Evolutionary conservation across 2,329 filamentous ascomycete species (phyloP), one percentile per base, ranked within the genome.

Genomic region (Mariannaea elegans): DNA sequence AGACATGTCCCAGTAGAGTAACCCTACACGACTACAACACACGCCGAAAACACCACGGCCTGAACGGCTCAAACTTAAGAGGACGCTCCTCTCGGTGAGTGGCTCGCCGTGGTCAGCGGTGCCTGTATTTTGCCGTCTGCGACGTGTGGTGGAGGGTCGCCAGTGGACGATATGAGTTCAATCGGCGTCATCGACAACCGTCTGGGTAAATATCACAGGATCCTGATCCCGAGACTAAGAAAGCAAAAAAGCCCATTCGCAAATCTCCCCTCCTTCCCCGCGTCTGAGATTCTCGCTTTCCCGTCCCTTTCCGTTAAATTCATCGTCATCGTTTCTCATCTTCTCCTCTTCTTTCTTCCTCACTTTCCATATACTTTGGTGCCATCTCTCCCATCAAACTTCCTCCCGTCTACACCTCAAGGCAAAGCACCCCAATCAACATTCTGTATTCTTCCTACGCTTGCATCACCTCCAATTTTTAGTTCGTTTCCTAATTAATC

Each of bases 101-200:
- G 67, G 65, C 53, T 63, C 65, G 60, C 36, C 58, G 52, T 53
- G 19, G 54, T 41, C 24, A 32, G 32, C 41, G 24, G 42, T 55
- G 27, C 24, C 44, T 42, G 34, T 38, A 45, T 19, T 27, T 34
- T 49, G 19, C 57, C 57, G 23, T 51, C 18, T 69, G 42, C 56
- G 55, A 59, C 31, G 52, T 36, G 31, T 69, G 66, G 56, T 73
- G 71, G 71, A 73, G 71, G 71, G 71, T 73, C 62, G 64, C 66
- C 71, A 73, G 64, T 73, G 71, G 71, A 65, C 63, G 65, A 63
- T 62, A 72, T 51, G 45, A 19, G 36, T 47, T 54, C 48, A 38
- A 41, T 58, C 49, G 38, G 53, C 52, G 46, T 63, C 59, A 55
- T 57, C 46, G 47, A 31, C 53, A 18, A 56, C 44, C 56, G 41